Conservation (phyloP, 1,139 yeast genomes). For the Starmera stellimalicola region DNA sequence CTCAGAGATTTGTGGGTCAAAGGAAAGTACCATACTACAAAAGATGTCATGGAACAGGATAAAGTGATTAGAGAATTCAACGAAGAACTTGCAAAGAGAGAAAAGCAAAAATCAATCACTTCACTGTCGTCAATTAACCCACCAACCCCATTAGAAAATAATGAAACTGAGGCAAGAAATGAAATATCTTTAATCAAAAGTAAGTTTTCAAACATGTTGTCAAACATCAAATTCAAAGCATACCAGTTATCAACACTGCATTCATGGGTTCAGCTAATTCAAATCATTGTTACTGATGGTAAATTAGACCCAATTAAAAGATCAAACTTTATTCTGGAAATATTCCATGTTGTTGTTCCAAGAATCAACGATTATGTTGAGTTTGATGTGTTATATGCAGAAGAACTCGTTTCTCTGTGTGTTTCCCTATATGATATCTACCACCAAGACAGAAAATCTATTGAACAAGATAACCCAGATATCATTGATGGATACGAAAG, state of each 20-base stretch:
- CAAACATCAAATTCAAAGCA: constrained; percentile 36
- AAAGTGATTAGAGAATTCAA: constrained; percentile 17
- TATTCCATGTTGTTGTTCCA: constrained; percentile 68
- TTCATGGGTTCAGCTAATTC: constrained; percentile 78
- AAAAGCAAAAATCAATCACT: constrained; percentile 10
- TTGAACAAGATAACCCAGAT: constrained; percentile 28
- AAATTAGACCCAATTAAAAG: constrained; percentile 31
- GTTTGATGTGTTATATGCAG: constrained; percentile 56
- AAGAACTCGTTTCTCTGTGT: constrained; percentile 67
- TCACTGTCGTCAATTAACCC: constrained; percentile 18
- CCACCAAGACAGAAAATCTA: constrained; percentile 30
- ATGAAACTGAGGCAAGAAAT: constrained; percentile 12
- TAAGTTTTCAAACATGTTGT: constrained; percentile 34
- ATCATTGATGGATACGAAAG: constrained; percentile 34
- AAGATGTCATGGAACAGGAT: constrained; percentile 9
- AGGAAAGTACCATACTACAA: constrained; percentile 13
- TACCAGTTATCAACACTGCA: constrained; percentile 56
- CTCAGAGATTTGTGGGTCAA: constrained; percentile 12
- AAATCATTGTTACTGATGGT: constrained; percentile 60
- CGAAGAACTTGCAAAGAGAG: constrained; percentile 21
- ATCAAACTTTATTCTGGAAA: constrained; percentile 60
- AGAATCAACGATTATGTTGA: constrained; percentile 68
- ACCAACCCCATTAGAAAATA: constrained; percentile 12
- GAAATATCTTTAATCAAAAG: constrained; percentile 20
- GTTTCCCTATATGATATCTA: constrained; percentile 63